These are phyloP conservation scores for Onygenales sp. DNA, from an alignment of 2,329 filamentous ascomycete genomes.

Conservation along the genomic window DNA sequence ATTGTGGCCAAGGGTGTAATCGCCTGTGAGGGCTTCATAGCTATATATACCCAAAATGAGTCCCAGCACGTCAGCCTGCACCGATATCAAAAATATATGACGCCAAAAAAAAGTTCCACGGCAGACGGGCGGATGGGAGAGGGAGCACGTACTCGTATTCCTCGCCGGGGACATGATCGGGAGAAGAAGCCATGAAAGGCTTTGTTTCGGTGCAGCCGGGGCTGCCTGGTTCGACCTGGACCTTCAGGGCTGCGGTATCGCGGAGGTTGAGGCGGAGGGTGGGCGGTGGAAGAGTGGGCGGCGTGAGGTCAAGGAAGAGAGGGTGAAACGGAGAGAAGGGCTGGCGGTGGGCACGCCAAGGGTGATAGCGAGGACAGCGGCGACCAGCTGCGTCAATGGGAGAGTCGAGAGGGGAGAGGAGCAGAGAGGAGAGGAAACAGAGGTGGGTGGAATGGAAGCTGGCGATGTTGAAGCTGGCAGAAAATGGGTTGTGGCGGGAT, in stretches of 20 bases:
- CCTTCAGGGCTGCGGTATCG: conserved; percentile 6
- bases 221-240: conserved; percentile 13
- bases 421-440: background rate
- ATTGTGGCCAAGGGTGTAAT: conserved; percentile 88
- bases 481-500: background rate
- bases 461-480: background rate
- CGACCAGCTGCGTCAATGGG: background rate
- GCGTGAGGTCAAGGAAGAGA: conserved; percentile 5
- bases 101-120: background rate
- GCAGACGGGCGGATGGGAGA: background rate
- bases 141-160: conserved; percentile 36
- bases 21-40: conserved; percentile 89
- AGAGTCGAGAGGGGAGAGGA: background rate
- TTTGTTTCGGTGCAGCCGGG: conserved; percentile 23
- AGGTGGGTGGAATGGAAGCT: background rate
- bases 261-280: conserved; percentile 1
- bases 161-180: conserved; percentile 32
- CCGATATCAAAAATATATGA: background rate
- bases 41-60: conserved; percentile 29
- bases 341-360: background rate
- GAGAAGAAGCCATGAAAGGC: conserved; percentile 31
- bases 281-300: conserved; percentile 5
- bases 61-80: conserved; percentile 1
- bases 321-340: conserved; percentile 3
- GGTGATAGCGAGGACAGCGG: background rate